A percentile compares a stretch with the other conserved stretches of the same genome.
Conservation (phyloP, 2,329 filamentous ascomycete species). For the Exophiala viscosa region DNA sequence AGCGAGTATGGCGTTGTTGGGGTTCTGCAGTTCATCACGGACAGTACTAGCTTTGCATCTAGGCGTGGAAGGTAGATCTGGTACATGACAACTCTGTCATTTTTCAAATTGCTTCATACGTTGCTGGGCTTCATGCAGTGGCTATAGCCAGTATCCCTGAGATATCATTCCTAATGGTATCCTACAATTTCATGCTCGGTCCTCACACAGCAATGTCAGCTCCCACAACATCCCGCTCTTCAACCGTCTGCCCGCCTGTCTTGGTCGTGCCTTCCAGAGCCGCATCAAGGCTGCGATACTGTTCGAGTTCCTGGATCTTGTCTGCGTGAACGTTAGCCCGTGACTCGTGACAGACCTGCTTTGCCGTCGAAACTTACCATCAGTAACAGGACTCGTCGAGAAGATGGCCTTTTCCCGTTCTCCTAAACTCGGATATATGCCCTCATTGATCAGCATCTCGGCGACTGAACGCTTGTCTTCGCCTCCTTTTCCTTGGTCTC, state of each 20-base stretch:
- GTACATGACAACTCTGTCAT: too few relatives aligned
- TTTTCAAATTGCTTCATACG: too few relatives aligned
- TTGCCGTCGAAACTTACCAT: conserved; percentile 13
- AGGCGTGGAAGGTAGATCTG: too few relatives aligned
- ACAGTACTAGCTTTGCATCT: too few relatives aligned
- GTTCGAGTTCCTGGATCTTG: conserved; percentile 25
- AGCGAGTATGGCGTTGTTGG: not conserved
- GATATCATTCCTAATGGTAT: too few relatives aligned
- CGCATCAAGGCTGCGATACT: conserved; percentile 27
- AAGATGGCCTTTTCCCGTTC: conserved; percentile 30
- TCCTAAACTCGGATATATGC: conserved; percentile 27
- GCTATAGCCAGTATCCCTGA: too few relatives aligned
- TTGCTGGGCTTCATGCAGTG: too few relatives aligned
- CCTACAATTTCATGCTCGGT: not conserved
- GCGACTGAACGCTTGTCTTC: conserved; percentile 18
- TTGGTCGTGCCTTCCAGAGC: conserved; percentile 19
- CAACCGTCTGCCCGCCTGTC: conserved; percentile 22
- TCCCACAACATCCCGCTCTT: conserved; percentile 25
- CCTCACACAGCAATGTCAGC: conserved; percentile 27
- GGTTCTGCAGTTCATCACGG: not conserved
- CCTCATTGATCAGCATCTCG: conserved; percentile 25
- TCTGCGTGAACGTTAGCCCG: conserved; percentile 11
- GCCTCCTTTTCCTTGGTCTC: conserved; percentile 16
- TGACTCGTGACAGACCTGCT: not conserved
- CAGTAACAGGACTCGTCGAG: conserved; percentile 26